Evolutionary conservation across 768 basidiomycete species (phyloP), one percentile per base, ranked within the genome.

Genomic region (Tulasnella sp.): DNA sequence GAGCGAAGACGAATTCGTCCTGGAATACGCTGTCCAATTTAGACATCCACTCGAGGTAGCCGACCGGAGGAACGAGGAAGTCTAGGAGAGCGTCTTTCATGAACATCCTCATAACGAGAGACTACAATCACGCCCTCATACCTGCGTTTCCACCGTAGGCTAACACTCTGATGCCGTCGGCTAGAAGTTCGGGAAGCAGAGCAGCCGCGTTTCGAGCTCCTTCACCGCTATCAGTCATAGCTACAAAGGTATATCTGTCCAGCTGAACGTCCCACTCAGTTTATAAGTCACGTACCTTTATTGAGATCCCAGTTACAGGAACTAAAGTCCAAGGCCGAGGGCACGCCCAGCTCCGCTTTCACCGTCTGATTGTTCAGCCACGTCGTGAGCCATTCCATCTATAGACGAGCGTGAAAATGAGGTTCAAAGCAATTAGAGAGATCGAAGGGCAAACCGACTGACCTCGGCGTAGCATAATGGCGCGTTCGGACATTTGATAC

Each of bases 281-380:
- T 59, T 22, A 1, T 29, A 9, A 26, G 52, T 7, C 22, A n/a
- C n/a, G n/a, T 59, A 59, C 86, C 89, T 78, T 87, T 87, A 81
- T 94, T 94, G 71, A 97, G 86, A 64, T 89, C 79, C 80, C 80
- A 80, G 78, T 82, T 82, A 77, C 82, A 82, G 29, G 52, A 1
- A 29, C 11, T 29, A 77, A 92, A 94, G 0, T 82, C 81, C 65
- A 81, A 78, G 3, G 83, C 79, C 1, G 86, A 84, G 75, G 88
- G 83, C n/a, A 87, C 92, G 62, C 94, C 94, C 29, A 95, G 85
- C 8, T 87, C 86, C n/a, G 84, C 85, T 82, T 96, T 95, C 79
- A 88, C 82, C 72, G 84, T 84, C 3, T 89, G 84, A 67, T 86
- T 81, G 78, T 97, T 97, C 85, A 98, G 83, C 85, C 89, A 98